These are phyloP conservation scores for Colletotrichum abscissum DNA, from an alignment of 2,329 filamentous ascomycete genomes.

Conservation along the genomic window DNA sequence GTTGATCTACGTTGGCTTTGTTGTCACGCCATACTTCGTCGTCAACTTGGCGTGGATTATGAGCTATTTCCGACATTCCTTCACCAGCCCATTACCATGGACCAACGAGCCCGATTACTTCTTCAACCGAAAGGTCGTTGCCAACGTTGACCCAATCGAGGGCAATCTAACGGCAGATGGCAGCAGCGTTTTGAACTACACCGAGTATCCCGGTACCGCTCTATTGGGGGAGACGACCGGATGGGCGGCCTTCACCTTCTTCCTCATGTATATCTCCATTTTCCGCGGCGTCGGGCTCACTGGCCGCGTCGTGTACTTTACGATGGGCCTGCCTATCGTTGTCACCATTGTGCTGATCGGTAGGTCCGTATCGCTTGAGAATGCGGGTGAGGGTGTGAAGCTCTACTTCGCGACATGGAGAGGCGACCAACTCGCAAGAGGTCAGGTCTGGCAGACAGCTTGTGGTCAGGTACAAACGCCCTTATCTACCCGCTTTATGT, in stretches of 20 bases:
- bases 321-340: conserved; percentile 69
- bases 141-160: conserved; percentile 54
- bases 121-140: conserved; percentile 61
- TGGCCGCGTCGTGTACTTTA: conserved; percentile 69
- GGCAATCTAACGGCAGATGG: conserved; percentile 52
- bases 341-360: conserved; percentile 68
- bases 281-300: conserved; percentile 69
- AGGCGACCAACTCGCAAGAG: conserved; percentile 59
- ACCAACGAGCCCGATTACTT: conserved; percentile 61
- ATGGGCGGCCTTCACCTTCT: conserved; percentile 68
- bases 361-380: conserved; percentile 63
- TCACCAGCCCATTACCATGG: conserved; percentile 65
- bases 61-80: conserved; percentile 67
- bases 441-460: conserved; percentile 69
- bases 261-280: conserved; percentile 69
- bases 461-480: conserved; percentile 55
- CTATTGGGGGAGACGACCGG: conserved; percentile 67
- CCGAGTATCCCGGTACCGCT: conserved; percentile 56
- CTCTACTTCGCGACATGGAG: conserved; percentile 60
- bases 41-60: conserved; percentile 70
- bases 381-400: conserved; percentile 63
- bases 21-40: conserved; percentile 68
- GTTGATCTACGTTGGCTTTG: conserved; percentile 62
- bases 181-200: conserved; percentile 45
- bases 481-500: no score